Percentiles rank a stretch among this genome's conserved stretches.
Conservation (phyloP, 2,329 filamentous ascomycete genomes). For the Cytospora piceicola region DNA sequence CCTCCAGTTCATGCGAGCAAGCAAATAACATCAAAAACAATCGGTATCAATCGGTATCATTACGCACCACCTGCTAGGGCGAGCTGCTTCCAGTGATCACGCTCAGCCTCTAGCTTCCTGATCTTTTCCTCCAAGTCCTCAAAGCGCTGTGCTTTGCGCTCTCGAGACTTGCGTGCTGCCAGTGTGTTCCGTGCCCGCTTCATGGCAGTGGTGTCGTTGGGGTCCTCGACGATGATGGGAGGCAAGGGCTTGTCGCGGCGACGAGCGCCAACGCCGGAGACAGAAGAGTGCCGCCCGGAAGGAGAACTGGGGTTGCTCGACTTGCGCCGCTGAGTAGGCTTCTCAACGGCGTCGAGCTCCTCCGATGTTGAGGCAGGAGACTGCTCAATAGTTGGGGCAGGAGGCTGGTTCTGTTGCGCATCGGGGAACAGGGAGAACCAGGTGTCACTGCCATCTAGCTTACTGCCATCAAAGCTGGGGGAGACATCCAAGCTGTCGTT, state of each 20-base stretch:
- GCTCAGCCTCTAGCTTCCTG: constrained; percentile 66
- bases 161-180: constrained; percentile 89
- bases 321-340: constrained; percentile 51
- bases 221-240: constrained; percentile 76
- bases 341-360: constrained; percentile 53
- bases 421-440: constrained; percentile 79
- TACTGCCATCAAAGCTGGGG: constrained; percentile 69
- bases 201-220: constrained; percentile 74
- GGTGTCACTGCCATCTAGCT: constrained; percentile 57
- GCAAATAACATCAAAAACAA: constrained; percentile 27
- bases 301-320: constrained; percentile 49
- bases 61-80: constrained; percentile 49
- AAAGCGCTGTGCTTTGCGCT: constrained; percentile 79
- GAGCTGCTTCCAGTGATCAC: constrained; percentile 67
- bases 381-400: constrained; percentile 40
- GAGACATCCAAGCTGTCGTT: constrained; percentile 75
- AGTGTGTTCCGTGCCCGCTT: constrained; percentile 94
- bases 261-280: constrained; percentile 72
- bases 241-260: constrained; percentile 81
- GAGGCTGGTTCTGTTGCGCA: constrained; percentile 38
- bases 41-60: constrained; percentile 33
- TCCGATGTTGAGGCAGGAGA: constrained; percentile 52
- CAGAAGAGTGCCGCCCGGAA: constrained; percentile 64
- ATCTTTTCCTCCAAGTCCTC: constrained; percentile 77
- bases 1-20: constrained; percentile 28